Evolutionary conservation across 2,329 filamentous ascomycete species (phyloP).

Genomic region (Pseudogymnoascus sp.): DNA sequence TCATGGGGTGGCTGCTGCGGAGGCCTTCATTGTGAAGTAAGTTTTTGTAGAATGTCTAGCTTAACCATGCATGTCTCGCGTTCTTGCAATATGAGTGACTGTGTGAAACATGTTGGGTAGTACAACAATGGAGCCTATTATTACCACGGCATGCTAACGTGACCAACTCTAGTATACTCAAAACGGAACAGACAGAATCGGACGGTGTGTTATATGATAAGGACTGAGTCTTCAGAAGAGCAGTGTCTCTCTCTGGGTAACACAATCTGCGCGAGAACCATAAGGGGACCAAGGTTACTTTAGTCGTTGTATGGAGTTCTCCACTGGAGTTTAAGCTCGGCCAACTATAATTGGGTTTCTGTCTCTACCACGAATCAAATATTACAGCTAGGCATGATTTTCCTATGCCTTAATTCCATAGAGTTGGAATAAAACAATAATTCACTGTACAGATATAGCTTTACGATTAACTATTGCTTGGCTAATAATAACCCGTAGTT

Average conservation of each 20-base stretch:
- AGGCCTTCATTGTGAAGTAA: neutral
- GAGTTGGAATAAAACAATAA: neutral
- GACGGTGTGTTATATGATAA: neutral
- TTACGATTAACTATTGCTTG: neutral
- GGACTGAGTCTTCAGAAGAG: neutral
- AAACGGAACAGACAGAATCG: neutral
- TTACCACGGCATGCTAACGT: neutral
- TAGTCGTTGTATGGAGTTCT: neutral
- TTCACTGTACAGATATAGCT: neutral
- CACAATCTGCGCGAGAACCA: neutral
- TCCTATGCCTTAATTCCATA: too few species aligned
- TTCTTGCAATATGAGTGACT: neutral
- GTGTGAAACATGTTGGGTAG: neutral
- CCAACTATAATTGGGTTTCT: neutral
- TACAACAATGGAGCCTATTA: neutral
- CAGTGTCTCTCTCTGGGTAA: neutral
- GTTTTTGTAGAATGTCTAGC: neutral
- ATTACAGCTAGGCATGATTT: too few species aligned
- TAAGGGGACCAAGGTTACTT: neutral
- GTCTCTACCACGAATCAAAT: neutral
- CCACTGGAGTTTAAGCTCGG: neutral
- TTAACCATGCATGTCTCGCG: neutral
- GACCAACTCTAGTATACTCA: neutral
- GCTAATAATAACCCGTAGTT: too few species aligned
- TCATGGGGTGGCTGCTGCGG: neutral